Evolutionary conservation across 371 early-diverging fungal species (phyloP).

Genomic region (Haplosporangium sp.): DNA sequence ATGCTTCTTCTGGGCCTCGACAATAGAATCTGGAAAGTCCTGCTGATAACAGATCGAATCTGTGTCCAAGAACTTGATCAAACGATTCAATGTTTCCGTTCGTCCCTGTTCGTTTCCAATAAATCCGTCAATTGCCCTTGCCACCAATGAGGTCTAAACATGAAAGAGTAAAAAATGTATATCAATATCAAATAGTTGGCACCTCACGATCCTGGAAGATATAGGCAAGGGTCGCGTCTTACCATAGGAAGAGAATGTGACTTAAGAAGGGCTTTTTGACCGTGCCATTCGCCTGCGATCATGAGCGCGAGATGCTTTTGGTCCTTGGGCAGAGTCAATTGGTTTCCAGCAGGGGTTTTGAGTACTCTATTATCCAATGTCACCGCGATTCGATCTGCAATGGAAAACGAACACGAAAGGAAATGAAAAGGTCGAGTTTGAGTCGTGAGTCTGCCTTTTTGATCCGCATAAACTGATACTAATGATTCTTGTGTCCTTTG

Average conservation of each 20-base stretch:
- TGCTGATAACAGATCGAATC: constrained; percentile 92
- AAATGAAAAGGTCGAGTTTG: neutral
- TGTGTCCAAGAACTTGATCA: constrained; percentile 86
- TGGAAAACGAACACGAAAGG: neutral
- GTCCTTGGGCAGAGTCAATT: constrained; percentile 67
- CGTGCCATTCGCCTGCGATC: constrained; percentile 95
- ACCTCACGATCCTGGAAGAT: neutral
- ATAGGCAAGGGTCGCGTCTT: constrained; percentile 12
- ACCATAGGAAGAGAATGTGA: constrained; percentile 90
- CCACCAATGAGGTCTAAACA: constrained; percentile 84
- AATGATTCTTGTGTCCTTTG: too few species aligned
- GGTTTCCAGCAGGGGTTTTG: constrained; percentile 85
- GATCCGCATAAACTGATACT: too few species aligned
- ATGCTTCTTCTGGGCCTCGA: constrained; percentile 80
- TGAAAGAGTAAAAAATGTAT: neutral
- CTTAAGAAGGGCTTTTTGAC: constrained; percentile 80
- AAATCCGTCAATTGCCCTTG: constrained; percentile 85
- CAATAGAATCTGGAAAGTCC: constrained; percentile 79
- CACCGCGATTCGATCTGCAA: constrained; percentile 66
- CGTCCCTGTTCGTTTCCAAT: constrained; percentile 62
- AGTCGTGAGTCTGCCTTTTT: neutral
- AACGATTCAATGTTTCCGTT: constrained; percentile 75
- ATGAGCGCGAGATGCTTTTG: constrained; percentile 79
- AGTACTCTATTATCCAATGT: constrained; percentile 83
- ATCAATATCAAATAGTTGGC: too few species aligned